Base-by-base conservation (phyloP, 257 asterid genomes). In the Solanum boliviense region DNA sequence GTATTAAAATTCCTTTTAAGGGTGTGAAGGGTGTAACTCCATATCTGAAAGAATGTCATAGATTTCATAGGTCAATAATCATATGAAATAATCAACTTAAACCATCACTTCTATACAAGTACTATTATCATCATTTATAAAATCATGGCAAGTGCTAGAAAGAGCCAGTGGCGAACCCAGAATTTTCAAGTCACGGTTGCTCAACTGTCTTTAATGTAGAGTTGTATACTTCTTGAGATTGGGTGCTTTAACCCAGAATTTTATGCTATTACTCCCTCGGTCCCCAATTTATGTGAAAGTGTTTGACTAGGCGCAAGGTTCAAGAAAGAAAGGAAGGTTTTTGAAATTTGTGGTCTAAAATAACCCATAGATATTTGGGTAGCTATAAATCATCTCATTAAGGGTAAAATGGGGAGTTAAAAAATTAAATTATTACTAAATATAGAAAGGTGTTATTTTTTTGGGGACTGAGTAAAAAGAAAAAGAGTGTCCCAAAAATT, bases 21-120 rank as follows among this genome's bases (percentile, higher is more conserved):
- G 98, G 98, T 84, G 99, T 95, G 84, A 93, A 94, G 75, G 98
- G 98, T 65, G 96, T 87, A 87, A 97, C 99, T 38, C 98, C 97
- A 89, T 95, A 87, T 84, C 99, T 97, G 96, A 91, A 92, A 92
- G 87, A 89, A 81, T 46, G 41, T 27, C 85, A 46, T 27, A 81
- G 84, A 81, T 27, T 38, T 13, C 16, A 23, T 75, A 75, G 21
- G 58, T 75, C 29, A n/a, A 38, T 75, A 23, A 75, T 38, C 23
- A 38, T 38, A 75, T 23, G 58, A 36, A 38, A 75, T 23, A 36
- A 75, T 23, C 58, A 75, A 38, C 83, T 75, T 23, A 75, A 75
- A 75, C 52, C 34, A 23, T 23, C 56, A 36, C 83, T 23, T 75
- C 13, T 5, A 38, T 75, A 75, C 23, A 23, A 23, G 83, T 23